Evolutionary conservation across 2,329 filamentous ascomycete species (phyloP).

Genomic region (Hypoxylon rubiginosum): DNA sequence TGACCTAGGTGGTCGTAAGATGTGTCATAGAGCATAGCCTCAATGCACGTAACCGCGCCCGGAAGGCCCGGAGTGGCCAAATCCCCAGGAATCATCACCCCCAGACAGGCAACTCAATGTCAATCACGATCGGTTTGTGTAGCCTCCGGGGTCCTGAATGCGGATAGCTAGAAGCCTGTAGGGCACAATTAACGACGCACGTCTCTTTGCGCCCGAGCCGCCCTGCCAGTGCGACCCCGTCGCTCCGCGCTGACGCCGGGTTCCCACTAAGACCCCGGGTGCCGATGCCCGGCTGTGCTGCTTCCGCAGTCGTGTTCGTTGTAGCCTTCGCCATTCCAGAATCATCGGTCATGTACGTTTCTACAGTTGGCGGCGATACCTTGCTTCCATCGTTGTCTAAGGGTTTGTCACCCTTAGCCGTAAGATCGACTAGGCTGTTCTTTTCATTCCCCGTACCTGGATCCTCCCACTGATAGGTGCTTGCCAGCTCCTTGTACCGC

Average conservation of each 20-base stretch:
- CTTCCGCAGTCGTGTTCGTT: conserved; percentile 10
- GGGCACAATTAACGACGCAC: conserved; percentile 83
- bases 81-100: conserved; percentile 40
- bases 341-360: not conserved
- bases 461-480: conserved; percentile 68
- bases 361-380: not conserved
- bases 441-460: conserved; percentile 68
- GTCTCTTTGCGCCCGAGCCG: conserved; percentile 72
- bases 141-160: conserved; percentile 72
- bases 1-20: not conserved
- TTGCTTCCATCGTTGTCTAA: conserved; percentile 63
- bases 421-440: conserved; percentile 74
- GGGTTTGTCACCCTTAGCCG: conserved; percentile 56
- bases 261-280: conserved; percentile 59
- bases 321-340: not conserved
- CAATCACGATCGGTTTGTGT: conserved; percentile 87
- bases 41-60: conserved; percentile 16
- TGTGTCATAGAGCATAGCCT: conserved; percentile 30
- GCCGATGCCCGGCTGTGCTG: conserved; percentile 46
- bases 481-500: conserved; percentile 59
- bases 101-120: conserved; percentile 78
- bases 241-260: conserved; percentile 57
- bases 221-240: conserved; percentile 57
- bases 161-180: conserved; percentile 77
- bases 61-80: conserved; percentile 26